phyloP scores from a whole-genome alignment of 2,329 filamentous ascomycete genomes.

The Fusarium keratoplasticum region DNA sequence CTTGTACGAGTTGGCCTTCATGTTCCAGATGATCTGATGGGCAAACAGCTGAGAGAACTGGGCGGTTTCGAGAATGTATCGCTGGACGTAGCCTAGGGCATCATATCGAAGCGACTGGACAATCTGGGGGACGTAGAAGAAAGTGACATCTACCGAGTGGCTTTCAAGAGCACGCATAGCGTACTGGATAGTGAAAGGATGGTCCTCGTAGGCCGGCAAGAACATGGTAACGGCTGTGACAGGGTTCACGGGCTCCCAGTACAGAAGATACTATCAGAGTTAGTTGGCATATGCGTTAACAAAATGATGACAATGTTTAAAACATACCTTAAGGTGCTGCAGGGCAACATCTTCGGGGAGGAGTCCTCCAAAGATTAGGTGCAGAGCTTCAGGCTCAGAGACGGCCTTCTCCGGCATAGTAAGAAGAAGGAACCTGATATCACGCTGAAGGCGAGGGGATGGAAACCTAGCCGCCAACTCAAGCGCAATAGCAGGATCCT shows the following conservation, averaged over 20 bases:
- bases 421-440: constrained; percentile 83
- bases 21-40: constrained; percentile 99
- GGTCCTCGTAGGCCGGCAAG: constrained; percentile 87
- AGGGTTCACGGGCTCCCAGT: constrained; percentile 93
- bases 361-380: constrained; percentile 81
- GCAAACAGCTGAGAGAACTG: constrained; percentile 98
- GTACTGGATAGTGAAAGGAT: constrained; percentile 95
- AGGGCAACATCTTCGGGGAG: constrained; percentile 80
- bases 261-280: constrained; percentile 78
- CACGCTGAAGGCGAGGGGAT: constrained; percentile 76
- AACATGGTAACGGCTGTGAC: constrained; percentile 95
- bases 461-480: constrained; percentile 85
- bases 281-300: constrained; percentile 36
- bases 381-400: constrained; percentile 82
- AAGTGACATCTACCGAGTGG: constrained; percentile 95
- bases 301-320: neutral
- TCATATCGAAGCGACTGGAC: constrained; percentile 96
- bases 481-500: constrained; percentile 87
- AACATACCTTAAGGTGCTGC: constrained; percentile 83
- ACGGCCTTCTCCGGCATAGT: constrained; percentile 87
- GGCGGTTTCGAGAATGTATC: constrained; percentile 96
- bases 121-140: constrained; percentile 99
- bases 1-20: constrained; percentile 99
- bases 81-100: constrained; percentile 90
- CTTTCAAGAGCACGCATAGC: constrained; percentile 95